Conservation (phyloP, 2,329 filamentous ascomycete species). For the Fusarium nematophilum region DNA sequence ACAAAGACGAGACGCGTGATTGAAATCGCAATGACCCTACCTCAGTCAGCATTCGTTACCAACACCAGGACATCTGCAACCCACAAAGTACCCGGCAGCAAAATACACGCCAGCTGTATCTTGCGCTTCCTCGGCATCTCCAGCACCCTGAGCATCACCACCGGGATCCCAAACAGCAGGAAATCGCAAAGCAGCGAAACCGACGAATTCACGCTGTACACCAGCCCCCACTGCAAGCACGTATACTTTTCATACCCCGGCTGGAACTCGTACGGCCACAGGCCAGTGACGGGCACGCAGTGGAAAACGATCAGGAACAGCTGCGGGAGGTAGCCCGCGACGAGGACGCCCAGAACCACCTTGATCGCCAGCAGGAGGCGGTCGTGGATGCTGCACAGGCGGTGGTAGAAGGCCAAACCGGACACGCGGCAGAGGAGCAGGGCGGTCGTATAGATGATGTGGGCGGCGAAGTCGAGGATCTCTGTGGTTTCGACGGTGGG, state of each 20-base stretch:
- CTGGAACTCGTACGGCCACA: slow-evolving; percentile 65
- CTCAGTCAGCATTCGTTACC: slow-evolving; percentile 4
- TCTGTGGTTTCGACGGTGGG: slow-evolving; percentile 56
- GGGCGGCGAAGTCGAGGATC: slow-evolving; percentile 61
- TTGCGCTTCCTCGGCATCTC: slow-evolving; percentile 58
- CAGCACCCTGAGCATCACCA: slow-evolving; percentile 58
- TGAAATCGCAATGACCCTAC: slow-evolving; percentile 61
- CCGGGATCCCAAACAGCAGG: slow-evolving; percentile 61
- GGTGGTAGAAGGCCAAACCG: slow-evolving; percentile 63
- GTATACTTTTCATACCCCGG: slow-evolving; percentile 51
- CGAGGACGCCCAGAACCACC: slow-evolving; percentile 50
- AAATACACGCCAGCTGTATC: slow-evolving; percentile 58
- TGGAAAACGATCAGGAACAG: slow-evolving; percentile 63
- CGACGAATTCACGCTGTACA: slow-evolving; percentile 63
- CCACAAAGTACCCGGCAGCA: slow-evolving; percentile 62
- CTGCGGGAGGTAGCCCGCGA: slow-evolving; percentile 59
- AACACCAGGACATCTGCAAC: slow-evolving; percentile 39
- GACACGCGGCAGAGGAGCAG: slow-evolving; percentile 63
- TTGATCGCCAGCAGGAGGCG: slow-evolving; percentile 51
- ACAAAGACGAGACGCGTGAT: slow-evolving; percentile 59
- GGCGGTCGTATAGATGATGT: slow-evolving; percentile 63
- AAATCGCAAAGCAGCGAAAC: slow-evolving; percentile 63
- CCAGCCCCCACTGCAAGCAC: slow-evolving; percentile 62
- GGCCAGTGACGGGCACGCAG: slow-evolving; percentile 60
- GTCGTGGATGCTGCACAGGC: slow-evolving; percentile 54